phyloP scores from a whole-genome alignment of 2,329 filamentous ascomycete species.

The Cladobotryum mycophilum region DNA sequence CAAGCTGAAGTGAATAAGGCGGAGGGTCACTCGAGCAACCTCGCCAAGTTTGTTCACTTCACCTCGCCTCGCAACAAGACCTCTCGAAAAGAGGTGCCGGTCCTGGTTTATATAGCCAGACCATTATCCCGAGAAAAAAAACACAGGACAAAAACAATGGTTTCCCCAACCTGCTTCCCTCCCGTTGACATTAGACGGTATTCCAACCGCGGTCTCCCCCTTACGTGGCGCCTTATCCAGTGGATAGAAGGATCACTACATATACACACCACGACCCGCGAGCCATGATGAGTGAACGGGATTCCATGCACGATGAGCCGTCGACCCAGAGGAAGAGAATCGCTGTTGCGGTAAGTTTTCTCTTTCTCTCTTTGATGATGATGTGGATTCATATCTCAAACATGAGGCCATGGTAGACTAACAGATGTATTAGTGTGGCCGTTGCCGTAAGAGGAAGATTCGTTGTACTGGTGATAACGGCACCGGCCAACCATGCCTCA shows the following conservation, averaged over 20 bases:
- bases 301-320: slow-evolving; percentile 26
- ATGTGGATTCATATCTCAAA: background rate
- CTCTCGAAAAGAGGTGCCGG: background rate
- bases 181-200: slow-evolving; percentile 14
- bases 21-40: background rate
- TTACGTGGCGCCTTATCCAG: slow-evolving; percentile 12
- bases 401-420: slow-evolving; percentile 12
- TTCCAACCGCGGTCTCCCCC: slow-evolving; percentile 13
- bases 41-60: background rate
- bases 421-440: slow-evolving; percentile 59
- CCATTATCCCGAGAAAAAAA: too few relatives aligned
- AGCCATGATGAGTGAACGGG: slow-evolving; percentile 13
- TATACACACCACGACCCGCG: slow-evolving; percentile 9
- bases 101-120: background rate
- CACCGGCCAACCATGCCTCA: slow-evolving; percentile 70
- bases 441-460: slow-evolving; percentile 91
- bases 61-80: background rate
- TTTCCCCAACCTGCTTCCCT: slow-evolving; percentile 13
- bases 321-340: slow-evolving; percentile 50
- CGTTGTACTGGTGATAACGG: slow-evolving; percentile 83
- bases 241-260: slow-evolving; percentile 12
- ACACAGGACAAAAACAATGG: too few relatives aligned
- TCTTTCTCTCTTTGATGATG: background rate
- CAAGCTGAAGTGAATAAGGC: background rate
- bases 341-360: slow-evolving; percentile 48